A percentile compares a stretch with the other conserved stretches of the same genome.
These are phyloP conservation scores for Parastagonospora avenae DNA, from an alignment of 2,329 filamentous ascomycete genomes.

Conservation along the genomic window DNA sequence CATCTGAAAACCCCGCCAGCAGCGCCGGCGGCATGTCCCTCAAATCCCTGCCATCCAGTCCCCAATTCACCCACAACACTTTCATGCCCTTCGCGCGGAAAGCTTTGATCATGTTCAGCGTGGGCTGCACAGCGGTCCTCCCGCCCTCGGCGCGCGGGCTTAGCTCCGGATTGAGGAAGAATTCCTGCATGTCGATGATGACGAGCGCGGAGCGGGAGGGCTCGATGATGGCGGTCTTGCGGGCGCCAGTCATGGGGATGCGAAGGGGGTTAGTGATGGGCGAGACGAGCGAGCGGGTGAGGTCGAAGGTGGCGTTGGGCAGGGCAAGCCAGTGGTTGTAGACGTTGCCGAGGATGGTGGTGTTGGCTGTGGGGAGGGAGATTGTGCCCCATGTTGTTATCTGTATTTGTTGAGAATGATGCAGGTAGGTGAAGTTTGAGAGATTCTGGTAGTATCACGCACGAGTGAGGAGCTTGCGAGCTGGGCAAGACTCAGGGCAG, in stretches of 20 bases:
- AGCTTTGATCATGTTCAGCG: constrained; percentile 41
- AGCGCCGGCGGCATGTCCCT: constrained; percentile 38
- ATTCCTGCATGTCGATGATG: constrained; percentile 49
- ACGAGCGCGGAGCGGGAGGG: constrained; percentile 41
- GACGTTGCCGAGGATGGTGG: constrained; percentile 16
- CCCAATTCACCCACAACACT: constrained; percentile 46
- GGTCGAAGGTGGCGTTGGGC: constrained; percentile 12
- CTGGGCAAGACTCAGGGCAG: no score
- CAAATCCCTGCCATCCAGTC: constrained; percentile 41
- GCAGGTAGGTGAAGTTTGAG: no score
- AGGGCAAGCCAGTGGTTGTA: constrained; percentile 19
- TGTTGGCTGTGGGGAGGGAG: constrained; percentile 7
- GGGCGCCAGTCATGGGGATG: constrained; percentile 31
- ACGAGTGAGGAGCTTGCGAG: no score
- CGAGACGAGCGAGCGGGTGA: constrained; percentile 13
- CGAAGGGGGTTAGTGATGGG: constrained; percentile 18
- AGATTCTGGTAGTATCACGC: no score
- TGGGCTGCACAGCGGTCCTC: constrained; percentile 29
- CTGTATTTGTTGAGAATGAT: no score
- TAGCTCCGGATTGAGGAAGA: constrained; percentile 36
- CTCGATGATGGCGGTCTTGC: constrained; percentile 17
- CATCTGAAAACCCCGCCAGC: constrained; percentile 8
- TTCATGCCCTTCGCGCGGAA: constrained; percentile 40
- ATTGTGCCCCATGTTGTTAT: constrained; percentile 37
- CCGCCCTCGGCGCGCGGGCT: constrained; percentile 11